phyloP scores from a whole-genome alignment of 768 basidiomycete genomes.

The Boletus coccyginus region DNA sequence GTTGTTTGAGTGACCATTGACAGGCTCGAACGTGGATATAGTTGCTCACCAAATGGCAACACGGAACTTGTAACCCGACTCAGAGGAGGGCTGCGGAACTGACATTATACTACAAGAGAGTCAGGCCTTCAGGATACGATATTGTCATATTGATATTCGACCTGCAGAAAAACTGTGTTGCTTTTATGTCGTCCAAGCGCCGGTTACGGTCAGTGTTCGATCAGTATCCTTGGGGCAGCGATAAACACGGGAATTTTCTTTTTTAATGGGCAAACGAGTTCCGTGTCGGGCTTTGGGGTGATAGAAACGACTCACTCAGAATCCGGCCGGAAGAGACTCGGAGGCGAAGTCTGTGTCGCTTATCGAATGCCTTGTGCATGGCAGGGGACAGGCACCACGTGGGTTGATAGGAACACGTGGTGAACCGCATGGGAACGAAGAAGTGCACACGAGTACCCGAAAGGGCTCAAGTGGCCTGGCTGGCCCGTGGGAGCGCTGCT shows the following conservation, averaged over 20 bases:
- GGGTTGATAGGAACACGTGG: no score
- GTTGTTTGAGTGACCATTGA: neutral
- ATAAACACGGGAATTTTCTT: conserved; percentile 15
- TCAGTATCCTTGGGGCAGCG: neutral
- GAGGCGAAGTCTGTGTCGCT: no score
- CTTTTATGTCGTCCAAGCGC: no score
- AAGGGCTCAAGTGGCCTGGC: no score
- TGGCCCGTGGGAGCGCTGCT: no score
- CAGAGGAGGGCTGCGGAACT: neutral
- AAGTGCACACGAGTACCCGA: no score
- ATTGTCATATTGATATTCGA: neutral
- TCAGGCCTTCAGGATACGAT: neutral
- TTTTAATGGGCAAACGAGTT: no score
- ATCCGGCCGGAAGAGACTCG: conserved; percentile 13
- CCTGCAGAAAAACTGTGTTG: neutral
- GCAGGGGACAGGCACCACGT: no score
- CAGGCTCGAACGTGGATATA: neutral
- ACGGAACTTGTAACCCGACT: conserved; percentile 9
- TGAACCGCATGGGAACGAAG: no score
- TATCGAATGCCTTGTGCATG: no score
- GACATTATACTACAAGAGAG: neutral
- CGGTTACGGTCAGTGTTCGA: no score
- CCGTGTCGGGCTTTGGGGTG: no score
- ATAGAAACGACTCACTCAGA: neutral
- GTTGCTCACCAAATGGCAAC: conserved; percentile 23